These are phyloP conservation scores for Mesembryanthemum crystallinum DNA, from an alignment of 148 eudicot species.

Conservation along the genomic window DNA sequence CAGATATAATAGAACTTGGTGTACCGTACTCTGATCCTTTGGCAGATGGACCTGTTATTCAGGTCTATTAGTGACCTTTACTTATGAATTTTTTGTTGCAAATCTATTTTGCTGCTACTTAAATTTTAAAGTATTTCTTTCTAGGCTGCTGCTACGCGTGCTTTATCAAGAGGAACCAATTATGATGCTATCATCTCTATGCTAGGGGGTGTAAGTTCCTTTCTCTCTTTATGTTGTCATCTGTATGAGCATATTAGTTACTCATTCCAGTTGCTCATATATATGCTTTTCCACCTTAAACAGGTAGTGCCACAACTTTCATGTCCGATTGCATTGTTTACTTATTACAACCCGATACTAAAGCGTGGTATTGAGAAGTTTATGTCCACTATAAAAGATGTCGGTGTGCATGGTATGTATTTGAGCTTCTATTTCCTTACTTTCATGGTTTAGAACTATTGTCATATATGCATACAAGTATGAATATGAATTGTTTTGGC, in stretches of 20 bases:
- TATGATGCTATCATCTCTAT: slow-evolving; percentile 63
- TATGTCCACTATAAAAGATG: slow-evolving; percentile 76
- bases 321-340: slow-evolving; percentile 77
- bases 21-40: slow-evolving; percentile 93
- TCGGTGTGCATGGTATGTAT: slow-evolving; percentile 79
- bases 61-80: slow-evolving; percentile 42
- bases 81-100: neutral
- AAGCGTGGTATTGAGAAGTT: slow-evolving; percentile 81
- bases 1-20: slow-evolving; percentile 88
- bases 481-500: neutral
- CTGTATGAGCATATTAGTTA: neutral
- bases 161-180: slow-evolving; percentile 74
- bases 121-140: slow-evolving; percentile 2
- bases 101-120: neutral
- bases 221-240: neutral
- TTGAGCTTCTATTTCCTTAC: slow-evolving; percentile 7
- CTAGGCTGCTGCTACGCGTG: slow-evolving; percentile 97
- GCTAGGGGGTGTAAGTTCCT: slow-evolving; percentile 58
- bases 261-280: slow-evolving; percentile 7
- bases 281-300: slow-evolving; percentile 2
- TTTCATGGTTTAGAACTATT: neutral
- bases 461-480: neutral
- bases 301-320: slow-evolving; percentile 89
- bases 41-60: slow-evolving; percentile 97
- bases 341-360: slow-evolving; percentile 91